Percentiles rank a stretch among this genome's conserved stretches.
Conservation (phyloP, 2,329 filamentous ascomycete species). For the Fonsecaea erecta region DNA sequence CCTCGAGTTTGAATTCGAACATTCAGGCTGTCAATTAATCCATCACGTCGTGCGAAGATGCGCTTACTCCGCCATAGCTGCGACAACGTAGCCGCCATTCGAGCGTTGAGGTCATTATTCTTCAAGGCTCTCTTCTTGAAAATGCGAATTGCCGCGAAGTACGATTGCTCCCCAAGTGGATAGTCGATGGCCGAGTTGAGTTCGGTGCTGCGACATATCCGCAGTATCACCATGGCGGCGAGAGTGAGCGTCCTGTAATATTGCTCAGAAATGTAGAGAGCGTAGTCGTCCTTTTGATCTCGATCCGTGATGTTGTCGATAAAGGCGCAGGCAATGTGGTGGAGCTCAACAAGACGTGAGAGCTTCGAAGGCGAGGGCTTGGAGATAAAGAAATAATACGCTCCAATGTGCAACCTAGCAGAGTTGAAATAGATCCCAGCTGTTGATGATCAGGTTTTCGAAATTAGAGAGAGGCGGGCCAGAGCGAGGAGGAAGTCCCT, state of each 20-base stretch:
- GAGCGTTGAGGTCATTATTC: constrained; percentile 13
- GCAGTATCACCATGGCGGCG: constrained; percentile 9
- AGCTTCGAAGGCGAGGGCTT: background rate
- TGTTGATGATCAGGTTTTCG: background rate
- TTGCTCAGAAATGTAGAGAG: constrained; percentile 15
- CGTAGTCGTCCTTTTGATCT: constrained; percentile 13
- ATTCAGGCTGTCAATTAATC: constrained; percentile 9
- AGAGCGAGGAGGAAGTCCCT: background rate
- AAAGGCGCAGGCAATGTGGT: constrained; percentile 8
- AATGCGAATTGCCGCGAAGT: constrained; percentile 10
- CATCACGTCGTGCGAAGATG: constrained; percentile 5
- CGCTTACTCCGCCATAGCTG: constrained; percentile 15
- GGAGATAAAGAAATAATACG: constrained; percentile 16
- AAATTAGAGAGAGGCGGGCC: background rate
- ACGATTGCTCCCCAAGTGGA: constrained; percentile 6
- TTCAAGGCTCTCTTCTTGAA: constrained; percentile 12
- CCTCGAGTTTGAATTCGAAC: constrained; percentile 12
- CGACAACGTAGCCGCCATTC: constrained; percentile 1
- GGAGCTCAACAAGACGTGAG: constrained; percentile 5
- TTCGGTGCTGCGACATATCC: constrained; percentile 10
- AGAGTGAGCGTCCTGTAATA: constrained; percentile 9
- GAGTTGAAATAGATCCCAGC: constrained; percentile 5
- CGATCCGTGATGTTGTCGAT: background rate
- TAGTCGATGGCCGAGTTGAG: constrained; percentile 10
- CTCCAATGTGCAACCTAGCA: background rate